phyloP scores from a whole-genome alignment of 495 filamentous ascomycete species.

The Aspergillus wentii region DNA sequence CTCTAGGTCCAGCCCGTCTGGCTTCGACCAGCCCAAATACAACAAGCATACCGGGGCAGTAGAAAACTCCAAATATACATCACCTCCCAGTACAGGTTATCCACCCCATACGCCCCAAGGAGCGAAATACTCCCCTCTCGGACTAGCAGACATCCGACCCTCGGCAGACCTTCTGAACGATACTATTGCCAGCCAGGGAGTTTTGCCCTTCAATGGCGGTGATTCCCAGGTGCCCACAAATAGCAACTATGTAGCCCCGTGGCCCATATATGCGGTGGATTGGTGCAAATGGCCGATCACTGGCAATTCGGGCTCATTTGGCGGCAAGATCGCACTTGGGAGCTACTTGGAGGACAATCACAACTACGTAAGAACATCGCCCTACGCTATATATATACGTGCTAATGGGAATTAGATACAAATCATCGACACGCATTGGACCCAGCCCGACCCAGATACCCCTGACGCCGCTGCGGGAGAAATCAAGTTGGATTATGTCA shows the following conservation, averaged over 20 bases:
- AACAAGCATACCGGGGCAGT: slow-evolving; percentile 63
- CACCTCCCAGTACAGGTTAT: slow-evolving; percentile 62
- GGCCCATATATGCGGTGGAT: slow-evolving; percentile 93
- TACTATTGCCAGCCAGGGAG: slow-evolving; percentile 39
- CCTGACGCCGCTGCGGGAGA: slow-evolving; percentile 61
- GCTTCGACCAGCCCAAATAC: slow-evolving; percentile 68
- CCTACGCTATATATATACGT: too few species aligned
- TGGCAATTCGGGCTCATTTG: slow-evolving; percentile 57
- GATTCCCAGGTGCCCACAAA: slow-evolving; percentile 55
- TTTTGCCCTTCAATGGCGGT: slow-evolving; percentile 31
- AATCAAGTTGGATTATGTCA: slow-evolving; percentile 81
- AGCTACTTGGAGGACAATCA: slow-evolving; percentile 97
- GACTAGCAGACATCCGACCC: slow-evolving; percentile 84
- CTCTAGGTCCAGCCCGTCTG: slow-evolving; percentile 80
- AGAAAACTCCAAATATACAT: slow-evolving; percentile 62
- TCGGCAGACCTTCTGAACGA: slow-evolving; percentile 72
- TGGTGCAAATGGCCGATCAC: slow-evolving; percentile 99
- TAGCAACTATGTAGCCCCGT: slow-evolving; percentile 91
- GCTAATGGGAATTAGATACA: slow-evolving; percentile 65
- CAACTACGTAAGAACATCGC: slow-evolving; percentile 93
- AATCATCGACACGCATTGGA: slow-evolving; percentile 85
- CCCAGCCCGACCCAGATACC: slow-evolving; percentile 61
- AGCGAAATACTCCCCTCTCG: slow-evolving; percentile 77
- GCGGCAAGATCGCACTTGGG: slow-evolving; percentile 87
- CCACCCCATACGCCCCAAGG: slow-evolving; percentile 65